These are phyloP conservation scores for Xerophyta viscosa DNA, from an alignment of 106 monocot species.

Conservation along the genomic window DNA sequence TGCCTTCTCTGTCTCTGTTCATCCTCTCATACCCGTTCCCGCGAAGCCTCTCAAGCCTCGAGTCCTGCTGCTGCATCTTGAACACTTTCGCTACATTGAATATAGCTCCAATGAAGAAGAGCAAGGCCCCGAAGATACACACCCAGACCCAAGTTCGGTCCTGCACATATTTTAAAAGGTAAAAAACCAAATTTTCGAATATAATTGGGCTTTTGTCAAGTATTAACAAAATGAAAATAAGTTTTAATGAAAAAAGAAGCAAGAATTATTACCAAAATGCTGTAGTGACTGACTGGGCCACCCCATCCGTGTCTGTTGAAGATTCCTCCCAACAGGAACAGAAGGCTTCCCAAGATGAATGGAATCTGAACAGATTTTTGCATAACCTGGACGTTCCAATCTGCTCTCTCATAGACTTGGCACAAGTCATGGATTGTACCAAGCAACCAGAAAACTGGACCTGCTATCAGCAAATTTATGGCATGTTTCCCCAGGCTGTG, in stretches of 20 bases:
- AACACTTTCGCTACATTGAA: conserved; percentile 74
- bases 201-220: too few relatives aligned
- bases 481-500: conserved; percentile 46
- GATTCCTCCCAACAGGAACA: conserved; percentile 64
- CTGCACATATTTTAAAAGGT: conserved; percentile 12
- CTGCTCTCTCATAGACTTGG: conserved; percentile 72
- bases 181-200: too few relatives aligned
- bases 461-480: conserved; percentile 48
- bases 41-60: conserved; percentile 66
- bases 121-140: conserved; percentile 47
- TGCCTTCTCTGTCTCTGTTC: conserved; percentile 41
- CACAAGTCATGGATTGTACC: conserved; percentile 71
- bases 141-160: conserved; percentile 59
- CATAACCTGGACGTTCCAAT: conserved; percentile 68
- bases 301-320: conserved; percentile 26
- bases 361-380: conserved; percentile 82
- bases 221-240: too few relatives aligned
- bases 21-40: conserved; percentile 67
- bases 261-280: not conserved
- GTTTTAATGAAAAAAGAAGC: too few relatives aligned
- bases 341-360: conserved; percentile 59
- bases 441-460: conserved; percentile 56
- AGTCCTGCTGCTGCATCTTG: conserved; percentile 83
- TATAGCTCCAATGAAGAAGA: conserved; percentile 59
- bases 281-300: not conserved